These are phyloP conservation scores for Geotrichum carabidarum DNA, from an alignment of 1,139 yeast genomes.

Conservation along the genomic window DNA sequence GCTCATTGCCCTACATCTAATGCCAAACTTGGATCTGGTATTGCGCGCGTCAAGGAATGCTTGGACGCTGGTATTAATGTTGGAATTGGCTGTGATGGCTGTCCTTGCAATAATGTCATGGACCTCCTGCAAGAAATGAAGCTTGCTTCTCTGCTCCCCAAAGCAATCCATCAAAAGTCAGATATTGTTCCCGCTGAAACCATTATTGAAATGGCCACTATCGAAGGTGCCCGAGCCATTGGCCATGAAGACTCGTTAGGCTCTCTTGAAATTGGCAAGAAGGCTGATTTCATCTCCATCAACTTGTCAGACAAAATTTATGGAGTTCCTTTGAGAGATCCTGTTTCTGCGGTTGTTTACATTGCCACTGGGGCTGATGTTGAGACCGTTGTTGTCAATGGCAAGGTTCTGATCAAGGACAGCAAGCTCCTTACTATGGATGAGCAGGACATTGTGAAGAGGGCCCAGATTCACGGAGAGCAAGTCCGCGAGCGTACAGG, in stretches of 20 bases:
- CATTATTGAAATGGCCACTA: conserved; percentile 30
- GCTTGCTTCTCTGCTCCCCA: conserved; percentile 32
- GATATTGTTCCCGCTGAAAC: conserved; percentile 32
- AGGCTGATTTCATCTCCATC: conserved; percentile 30
- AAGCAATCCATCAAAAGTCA: conserved; percentile 30
- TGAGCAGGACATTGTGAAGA: conserved; percentile 27
- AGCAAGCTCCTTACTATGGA: conserved; percentile 27
- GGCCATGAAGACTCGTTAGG: conserved; percentile 24
- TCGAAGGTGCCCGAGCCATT: conserved; percentile 27
- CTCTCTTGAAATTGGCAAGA: conserved; percentile 31
- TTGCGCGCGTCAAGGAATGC: conserved; percentile 31
- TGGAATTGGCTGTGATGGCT: conserved; percentile 33
- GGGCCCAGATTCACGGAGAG: conserved; percentile 26
- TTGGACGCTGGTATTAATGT: conserved; percentile 29
- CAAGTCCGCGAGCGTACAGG: conserved; percentile 20
- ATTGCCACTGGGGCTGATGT: conserved; percentile 31
- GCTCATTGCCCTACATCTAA: conserved; percentile 37
- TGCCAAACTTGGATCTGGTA: conserved; percentile 33
- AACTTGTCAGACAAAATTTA: conserved; percentile 27
- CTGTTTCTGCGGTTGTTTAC: conserved; percentile 30
- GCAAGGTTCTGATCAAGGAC: conserved; percentile 25
- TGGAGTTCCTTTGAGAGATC: conserved; percentile 21
- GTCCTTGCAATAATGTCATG: conserved; percentile 31
- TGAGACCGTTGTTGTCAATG: conserved; percentile 28
- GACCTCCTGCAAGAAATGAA: conserved; percentile 32